phyloP scores from a whole-genome alignment of 2,329 filamentous ascomycete genomes.

The Didymella keratinophila region DNA sequence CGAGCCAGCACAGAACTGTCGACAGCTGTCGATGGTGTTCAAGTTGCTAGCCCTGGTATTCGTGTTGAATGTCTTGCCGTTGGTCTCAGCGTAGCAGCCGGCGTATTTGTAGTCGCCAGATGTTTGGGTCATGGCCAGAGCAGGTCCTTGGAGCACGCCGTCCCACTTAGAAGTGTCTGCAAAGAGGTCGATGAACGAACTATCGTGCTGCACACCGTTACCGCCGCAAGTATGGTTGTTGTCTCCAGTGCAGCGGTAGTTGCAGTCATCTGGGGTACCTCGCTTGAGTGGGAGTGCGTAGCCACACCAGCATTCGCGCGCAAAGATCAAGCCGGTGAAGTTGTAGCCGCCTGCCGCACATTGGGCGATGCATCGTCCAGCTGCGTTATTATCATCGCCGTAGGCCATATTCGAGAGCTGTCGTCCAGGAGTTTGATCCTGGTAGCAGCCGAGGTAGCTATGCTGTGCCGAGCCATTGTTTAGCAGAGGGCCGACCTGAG shows the following conservation, averaged over 20 bases:
- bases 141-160: conserved; percentile 30
- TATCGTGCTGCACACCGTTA: conserved; percentile 53
- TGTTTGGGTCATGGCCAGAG: conserved; percentile 23
- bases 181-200: conserved; percentile 56
- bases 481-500: conserved; percentile 61
- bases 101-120: conserved; percentile 25
- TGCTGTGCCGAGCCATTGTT: conserved; percentile 58
- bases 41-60: conserved; percentile 14
- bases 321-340: conserved; percentile 62
- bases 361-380: conserved; percentile 56
- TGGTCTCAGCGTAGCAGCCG: conserved; percentile 24
- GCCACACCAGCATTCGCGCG: conserved; percentile 64
- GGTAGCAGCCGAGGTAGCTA: conserved; percentile 63
- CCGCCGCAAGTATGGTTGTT: conserved; percentile 63
- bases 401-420: conserved; percentile 58
- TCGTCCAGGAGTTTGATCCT: conserved; percentile 64
- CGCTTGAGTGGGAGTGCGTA: conserved; percentile 56
- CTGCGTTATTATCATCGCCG: conserved; percentile 53
- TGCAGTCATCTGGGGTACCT: conserved; percentile 59
- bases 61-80: conserved; percentile 21
- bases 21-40: conserved; percentile 11
- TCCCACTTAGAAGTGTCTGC: conserved; percentile 30
- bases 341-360: conserved; percentile 50
- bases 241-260: conserved; percentile 61
- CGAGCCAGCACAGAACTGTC: conserved; percentile 39